Evolutionary conservation across 2,329 filamentous ascomycete genomes (phyloP).

Genomic region (Pseudogymnoascus sp.): DNA sequence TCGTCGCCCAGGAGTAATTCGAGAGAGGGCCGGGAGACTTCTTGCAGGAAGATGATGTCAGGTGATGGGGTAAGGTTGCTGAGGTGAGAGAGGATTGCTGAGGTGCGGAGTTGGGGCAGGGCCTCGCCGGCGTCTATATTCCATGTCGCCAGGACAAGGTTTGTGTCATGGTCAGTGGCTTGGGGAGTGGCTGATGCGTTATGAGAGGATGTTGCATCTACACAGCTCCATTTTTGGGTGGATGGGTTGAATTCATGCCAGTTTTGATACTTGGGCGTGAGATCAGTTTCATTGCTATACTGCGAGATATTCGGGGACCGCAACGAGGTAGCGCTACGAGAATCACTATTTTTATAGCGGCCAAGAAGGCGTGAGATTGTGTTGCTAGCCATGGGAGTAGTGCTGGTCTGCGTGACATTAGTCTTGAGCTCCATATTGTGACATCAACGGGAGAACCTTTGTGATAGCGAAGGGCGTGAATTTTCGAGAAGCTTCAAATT

Average conservation of each 20-base stretch:
- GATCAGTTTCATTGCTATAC: background rate
- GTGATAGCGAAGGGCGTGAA: background rate
- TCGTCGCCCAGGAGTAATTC: slow-evolving; percentile 21
- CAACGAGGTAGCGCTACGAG: no score
- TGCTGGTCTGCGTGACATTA: background rate
- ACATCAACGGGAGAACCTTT: background rate
- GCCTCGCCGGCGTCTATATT: slow-evolving; percentile 26
- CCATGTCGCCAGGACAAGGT: slow-evolving; percentile 27
- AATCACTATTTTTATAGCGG: background rate
- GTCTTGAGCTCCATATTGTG: background rate
- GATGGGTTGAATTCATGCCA: background rate
- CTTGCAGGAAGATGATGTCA: slow-evolving; percentile 33
- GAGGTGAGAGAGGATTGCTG: slow-evolving; percentile 25
- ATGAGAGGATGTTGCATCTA: background rate
- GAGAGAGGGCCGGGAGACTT: slow-evolving; percentile 26
- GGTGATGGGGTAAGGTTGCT: slow-evolving; percentile 13
- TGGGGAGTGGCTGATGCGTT: background rate
- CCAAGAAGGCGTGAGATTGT: background rate
- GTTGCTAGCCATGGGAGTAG: background rate
- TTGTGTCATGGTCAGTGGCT: background rate
- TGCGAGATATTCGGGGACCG: background rate
- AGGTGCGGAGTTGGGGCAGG: slow-evolving; percentile 18
- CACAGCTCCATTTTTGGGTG: background rate
- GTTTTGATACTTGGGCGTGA: background rate
- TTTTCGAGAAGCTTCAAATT: background rate